These are phyloP conservation scores for Stachybotrys elegans DNA, from an alignment of 2,329 filamentous ascomycete species.

Conservation along the genomic window DNA sequence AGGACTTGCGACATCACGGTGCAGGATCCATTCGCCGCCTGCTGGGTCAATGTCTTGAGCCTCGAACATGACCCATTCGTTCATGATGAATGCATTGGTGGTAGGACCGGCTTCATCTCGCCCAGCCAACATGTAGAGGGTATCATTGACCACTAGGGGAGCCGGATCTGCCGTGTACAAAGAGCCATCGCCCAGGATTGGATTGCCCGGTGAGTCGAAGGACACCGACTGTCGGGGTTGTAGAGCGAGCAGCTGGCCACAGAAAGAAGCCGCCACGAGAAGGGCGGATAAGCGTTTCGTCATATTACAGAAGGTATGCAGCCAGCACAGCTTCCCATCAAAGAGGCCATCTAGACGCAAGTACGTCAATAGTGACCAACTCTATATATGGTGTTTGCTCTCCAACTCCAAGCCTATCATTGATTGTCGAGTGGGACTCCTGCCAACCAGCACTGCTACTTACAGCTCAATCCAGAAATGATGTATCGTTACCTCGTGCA, in stretches of 20 bases:
- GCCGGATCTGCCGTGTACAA: constrained; percentile 33
- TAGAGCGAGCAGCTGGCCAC: constrained; percentile 4
- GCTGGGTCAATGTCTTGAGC: constrained; percentile 21
- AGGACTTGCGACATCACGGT: constrained; percentile 23
- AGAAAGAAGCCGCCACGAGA: background rate
- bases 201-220: constrained; percentile 27
- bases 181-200: constrained; percentile 29
- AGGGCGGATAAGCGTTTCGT: too few relatives aligned
- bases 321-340: too few relatives aligned
- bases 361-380: too few relatives aligned
- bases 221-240: constrained; percentile 5
- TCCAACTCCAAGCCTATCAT: too few relatives aligned
- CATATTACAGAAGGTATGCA: constrained; percentile 5
- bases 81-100: constrained; percentile 28
- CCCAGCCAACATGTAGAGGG: constrained; percentile 30
- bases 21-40: constrained; percentile 26
- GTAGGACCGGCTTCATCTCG: constrained; percentile 23
- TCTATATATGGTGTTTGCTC: too few relatives aligned
- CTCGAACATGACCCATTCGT: constrained; percentile 30
- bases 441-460: too few relatives aligned
- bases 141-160: constrained; percentile 29
- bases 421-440: too few relatives aligned
- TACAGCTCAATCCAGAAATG: too few relatives aligned
- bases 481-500: too few relatives aligned
- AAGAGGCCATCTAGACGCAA: too few relatives aligned